Conservation (phyloP, 805 yeast species). For the Sugiyamaella chiloensis region DNA sequence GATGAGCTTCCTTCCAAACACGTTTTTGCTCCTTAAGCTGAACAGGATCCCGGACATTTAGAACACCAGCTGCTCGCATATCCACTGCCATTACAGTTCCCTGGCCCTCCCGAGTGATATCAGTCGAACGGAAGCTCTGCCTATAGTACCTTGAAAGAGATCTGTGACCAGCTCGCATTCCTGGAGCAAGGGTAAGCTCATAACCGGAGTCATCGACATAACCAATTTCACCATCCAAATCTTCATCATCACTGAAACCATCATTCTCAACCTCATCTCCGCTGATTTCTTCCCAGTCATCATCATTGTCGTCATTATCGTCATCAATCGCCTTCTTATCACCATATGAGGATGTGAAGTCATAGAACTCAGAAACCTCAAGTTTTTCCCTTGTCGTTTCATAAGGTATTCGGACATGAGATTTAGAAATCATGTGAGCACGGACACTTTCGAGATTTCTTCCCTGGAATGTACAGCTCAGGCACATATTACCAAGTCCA, state of each 20-base stretch:
- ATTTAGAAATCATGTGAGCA: constrained; percentile 80
- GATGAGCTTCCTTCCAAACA: constrained; percentile 56
- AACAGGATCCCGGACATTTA: constrained; percentile 34
- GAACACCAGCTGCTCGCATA: constrained; percentile 27
- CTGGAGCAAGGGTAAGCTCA: constrained; percentile 72
- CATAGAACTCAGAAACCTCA: constrained; percentile 77
- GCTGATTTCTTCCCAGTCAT: constrained; percentile 36
- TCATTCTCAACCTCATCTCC: constrained; percentile 31
- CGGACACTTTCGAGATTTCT: constrained; percentile 77
- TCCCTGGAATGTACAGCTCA: constrained; percentile 84
- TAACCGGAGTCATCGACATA: constrained; percentile 56
- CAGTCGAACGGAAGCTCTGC: constrained; percentile 55
- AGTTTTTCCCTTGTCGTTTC: constrained; percentile 75
- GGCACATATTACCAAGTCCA: constrained; percentile 78
- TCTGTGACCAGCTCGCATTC: constrained; percentile 78
- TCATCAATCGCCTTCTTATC: constrained; percentile 32
- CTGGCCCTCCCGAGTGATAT: constrained; percentile 57
- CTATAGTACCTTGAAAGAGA: constrained; percentile 66
- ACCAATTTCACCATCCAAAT: constrained; percentile 33
- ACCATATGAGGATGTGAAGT: constrained; percentile 64
- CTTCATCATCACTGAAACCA: constrained; percentile 27
- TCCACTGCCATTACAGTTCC: constrained; percentile 77
- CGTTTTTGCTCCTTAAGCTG: constrained; percentile 51
- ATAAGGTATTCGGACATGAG: constrained; percentile 87
- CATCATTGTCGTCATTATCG: constrained; percentile 36